Evolutionary conservation across 2,329 filamentous ascomycete species (phyloP).

Genomic region (Claviceps maximensis): DNA sequence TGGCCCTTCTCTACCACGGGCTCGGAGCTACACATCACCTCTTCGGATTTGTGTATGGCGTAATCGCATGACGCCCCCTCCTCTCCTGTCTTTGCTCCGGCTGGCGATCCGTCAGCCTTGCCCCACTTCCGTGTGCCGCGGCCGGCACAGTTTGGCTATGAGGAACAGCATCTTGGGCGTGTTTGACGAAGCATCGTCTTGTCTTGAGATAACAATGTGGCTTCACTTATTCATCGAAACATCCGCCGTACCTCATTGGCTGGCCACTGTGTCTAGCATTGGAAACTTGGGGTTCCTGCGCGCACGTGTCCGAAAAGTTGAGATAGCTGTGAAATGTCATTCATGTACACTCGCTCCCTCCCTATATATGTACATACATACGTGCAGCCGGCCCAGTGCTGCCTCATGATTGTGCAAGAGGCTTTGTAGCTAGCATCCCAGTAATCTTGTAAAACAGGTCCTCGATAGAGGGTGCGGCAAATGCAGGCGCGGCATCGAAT

Average conservation of each 20-base stretch:
- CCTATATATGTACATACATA: slow-evolving; percentile 1
- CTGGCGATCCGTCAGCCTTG: background rate
- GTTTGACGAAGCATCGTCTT: too few species aligned
- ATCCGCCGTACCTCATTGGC: background rate
- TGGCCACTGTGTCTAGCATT: background rate
- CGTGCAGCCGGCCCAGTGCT: background rate
- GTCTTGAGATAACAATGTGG: too few species aligned
- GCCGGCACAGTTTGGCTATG: background rate
- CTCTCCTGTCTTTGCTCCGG: background rate
- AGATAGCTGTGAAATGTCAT: background rate
- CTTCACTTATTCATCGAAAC: background rate
- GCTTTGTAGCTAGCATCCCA: slow-evolving; percentile 41
- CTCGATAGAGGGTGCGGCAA: slow-evolving; percentile 57
- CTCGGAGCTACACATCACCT: background rate
- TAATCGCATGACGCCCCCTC: slow-evolving; percentile 2
- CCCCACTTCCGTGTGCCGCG: background rate
- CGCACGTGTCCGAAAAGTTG: background rate
- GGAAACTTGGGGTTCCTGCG: too few species aligned
- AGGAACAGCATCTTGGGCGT: background rate
- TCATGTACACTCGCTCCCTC: background rate
- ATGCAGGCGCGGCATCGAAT: slow-evolving; percentile 56
- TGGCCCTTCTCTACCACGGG: background rate
- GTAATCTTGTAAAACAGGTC: slow-evolving; percentile 66
- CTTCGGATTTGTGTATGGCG: slow-evolving; percentile 1
- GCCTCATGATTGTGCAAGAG: slow-evolving; percentile 1